Conservation (phyloP, 441 rosid genomes). For the Euphorbia celastroides region DNA sequence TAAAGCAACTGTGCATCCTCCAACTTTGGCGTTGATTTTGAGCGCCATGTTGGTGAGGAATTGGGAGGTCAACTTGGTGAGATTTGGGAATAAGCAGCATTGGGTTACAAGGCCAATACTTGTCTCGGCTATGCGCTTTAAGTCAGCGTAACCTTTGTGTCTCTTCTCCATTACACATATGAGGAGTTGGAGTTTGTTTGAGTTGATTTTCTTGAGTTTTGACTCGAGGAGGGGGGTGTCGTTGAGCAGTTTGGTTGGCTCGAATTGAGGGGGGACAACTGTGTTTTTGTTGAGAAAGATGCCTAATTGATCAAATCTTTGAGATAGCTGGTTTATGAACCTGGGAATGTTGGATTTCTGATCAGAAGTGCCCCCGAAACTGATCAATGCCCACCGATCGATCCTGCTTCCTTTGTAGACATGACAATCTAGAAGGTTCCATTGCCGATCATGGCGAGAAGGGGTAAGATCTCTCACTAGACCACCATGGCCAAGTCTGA, state of each 20-base stretch:
- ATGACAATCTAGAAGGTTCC: slow-evolving; percentile 74
- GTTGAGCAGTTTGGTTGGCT: slow-evolving; percentile 68
- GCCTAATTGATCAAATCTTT: slow-evolving; percentile 84
- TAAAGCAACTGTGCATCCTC: slow-evolving; percentile 77
- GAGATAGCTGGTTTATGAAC: slow-evolving; percentile 75
- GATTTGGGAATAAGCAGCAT: slow-evolving; percentile 57
- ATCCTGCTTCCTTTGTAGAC: slow-evolving; percentile 61
- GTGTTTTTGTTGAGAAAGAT: slow-evolving; percentile 69
- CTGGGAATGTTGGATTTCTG: slow-evolving; percentile 68
- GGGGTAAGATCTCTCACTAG: slow-evolving; percentile 52
- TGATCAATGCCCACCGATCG: slow-evolving; percentile 83
- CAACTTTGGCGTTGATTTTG: slow-evolving; percentile 76
- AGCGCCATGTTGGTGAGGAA: slow-evolving; percentile 57
- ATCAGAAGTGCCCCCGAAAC: slow-evolving; percentile 77
- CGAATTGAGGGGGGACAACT: slow-evolving; percentile 47
- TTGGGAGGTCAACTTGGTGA: slow-evolving; percentile 34
- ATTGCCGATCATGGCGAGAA: slow-evolving; percentile 63
- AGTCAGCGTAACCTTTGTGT: slow-evolving; percentile 63
- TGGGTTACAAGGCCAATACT: slow-evolving; percentile 60
- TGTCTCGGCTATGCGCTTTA: slow-evolving; percentile 56
- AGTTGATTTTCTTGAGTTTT: slow-evolving; percentile 66
- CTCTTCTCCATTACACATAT: slow-evolving; percentile 89
- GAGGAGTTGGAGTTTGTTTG: slow-evolving; percentile 68
- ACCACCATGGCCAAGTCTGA: slow-evolving; percentile 77
- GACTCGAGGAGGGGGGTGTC: slow-evolving; percentile 61